Conservation (phyloP, 495 filamentous ascomycete genomes). For the Trichocladium antarcticum region DNA sequence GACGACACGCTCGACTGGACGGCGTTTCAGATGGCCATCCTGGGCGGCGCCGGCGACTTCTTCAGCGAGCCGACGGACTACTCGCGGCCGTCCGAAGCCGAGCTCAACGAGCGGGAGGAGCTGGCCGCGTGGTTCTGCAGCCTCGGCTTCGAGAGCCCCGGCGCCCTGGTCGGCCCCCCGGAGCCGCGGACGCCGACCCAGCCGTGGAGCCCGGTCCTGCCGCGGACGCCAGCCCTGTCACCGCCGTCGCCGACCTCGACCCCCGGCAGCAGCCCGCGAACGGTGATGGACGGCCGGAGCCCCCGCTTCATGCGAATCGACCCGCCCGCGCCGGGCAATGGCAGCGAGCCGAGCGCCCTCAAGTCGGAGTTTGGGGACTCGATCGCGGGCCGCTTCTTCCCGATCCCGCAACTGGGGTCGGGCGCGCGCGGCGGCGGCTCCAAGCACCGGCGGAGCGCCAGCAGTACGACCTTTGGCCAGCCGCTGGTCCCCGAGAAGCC, state of each 20-base stretch:
- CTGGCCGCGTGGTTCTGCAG: slow-evolving; percentile 35
- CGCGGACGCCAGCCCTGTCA: slow-evolving; percentile 6
- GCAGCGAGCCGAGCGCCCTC: not conserved
- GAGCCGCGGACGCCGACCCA: slow-evolving; percentile 5
- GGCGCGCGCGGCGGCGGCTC: not conserved
- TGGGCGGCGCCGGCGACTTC: slow-evolving; percentile 37
- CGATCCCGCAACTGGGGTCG: not conserved
- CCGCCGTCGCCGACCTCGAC: slow-evolving; percentile 16
- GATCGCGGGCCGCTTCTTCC: slow-evolving; percentile 11
- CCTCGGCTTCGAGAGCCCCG: slow-evolving; percentile 30
- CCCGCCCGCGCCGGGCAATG: not conserved
- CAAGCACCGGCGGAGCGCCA: slow-evolving; percentile 8
- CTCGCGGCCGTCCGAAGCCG: slow-evolving; percentile 24
- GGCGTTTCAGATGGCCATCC: slow-evolving; percentile 46
- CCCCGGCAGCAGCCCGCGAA: slow-evolving; percentile 21
- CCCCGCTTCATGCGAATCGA: slow-evolving; percentile 11
- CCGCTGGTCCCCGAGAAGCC: not conserved
- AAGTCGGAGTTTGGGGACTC: not conserved
- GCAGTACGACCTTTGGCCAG: slow-evolving; percentile 8
- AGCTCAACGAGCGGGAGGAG: slow-evolving; percentile 33
- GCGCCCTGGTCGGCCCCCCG: slow-evolving; percentile 23
- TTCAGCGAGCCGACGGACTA: slow-evolving; percentile 35
- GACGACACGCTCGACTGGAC: slow-evolving; percentile 45
- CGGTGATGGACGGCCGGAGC: not conserved
- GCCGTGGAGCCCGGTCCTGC: slow-evolving; percentile 3